These are phyloP conservation scores for Adansonia grandidieri DNA, from an alignment of 441 rosid species.

Conservation along the genomic window DNA sequence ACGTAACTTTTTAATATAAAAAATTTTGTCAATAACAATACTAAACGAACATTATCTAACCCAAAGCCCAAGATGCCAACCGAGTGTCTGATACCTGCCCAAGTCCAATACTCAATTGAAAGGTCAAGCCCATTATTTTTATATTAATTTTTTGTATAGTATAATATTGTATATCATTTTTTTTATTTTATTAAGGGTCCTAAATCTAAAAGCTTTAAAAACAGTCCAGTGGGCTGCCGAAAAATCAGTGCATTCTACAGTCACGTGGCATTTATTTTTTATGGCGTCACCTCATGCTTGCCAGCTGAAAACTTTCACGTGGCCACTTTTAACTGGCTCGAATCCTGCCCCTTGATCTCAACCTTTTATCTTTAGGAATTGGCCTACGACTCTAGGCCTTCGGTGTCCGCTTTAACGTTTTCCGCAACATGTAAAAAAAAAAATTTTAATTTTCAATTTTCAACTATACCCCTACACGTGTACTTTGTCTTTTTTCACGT, in stretches of 20 bases:
- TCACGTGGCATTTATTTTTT: not conserved
- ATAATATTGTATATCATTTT: too few species aligned
- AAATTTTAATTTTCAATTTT: not conserved
- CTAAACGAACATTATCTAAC: too few species aligned
- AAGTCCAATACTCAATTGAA: too few species aligned
- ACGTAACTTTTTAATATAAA: too few species aligned
- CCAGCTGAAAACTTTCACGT: constrained; percentile 25
- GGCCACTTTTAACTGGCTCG: not conserved
- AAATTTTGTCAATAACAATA: too few species aligned
- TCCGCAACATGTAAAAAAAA: not conserved
- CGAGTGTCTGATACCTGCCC: too few species aligned
- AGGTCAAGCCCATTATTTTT: too few species aligned
- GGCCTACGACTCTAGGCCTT: not conserved
- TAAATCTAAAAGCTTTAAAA: too few species aligned
- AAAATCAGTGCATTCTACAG: not conserved
- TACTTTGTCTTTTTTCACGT: not conserved
- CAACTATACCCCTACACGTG: not conserved
- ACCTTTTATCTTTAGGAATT: not conserved
- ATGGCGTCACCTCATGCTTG: not conserved
- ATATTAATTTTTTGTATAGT: too few species aligned
- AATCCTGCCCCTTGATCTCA: not conserved
- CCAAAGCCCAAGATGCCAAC: too few species aligned
- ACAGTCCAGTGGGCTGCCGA: too few species aligned
- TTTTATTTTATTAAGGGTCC: too few species aligned
- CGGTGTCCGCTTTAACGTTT: not conserved